Evolutionary conservation across 163 green algal species (phyloP).

Genomic region (Scenedesmus sp.): DNA sequence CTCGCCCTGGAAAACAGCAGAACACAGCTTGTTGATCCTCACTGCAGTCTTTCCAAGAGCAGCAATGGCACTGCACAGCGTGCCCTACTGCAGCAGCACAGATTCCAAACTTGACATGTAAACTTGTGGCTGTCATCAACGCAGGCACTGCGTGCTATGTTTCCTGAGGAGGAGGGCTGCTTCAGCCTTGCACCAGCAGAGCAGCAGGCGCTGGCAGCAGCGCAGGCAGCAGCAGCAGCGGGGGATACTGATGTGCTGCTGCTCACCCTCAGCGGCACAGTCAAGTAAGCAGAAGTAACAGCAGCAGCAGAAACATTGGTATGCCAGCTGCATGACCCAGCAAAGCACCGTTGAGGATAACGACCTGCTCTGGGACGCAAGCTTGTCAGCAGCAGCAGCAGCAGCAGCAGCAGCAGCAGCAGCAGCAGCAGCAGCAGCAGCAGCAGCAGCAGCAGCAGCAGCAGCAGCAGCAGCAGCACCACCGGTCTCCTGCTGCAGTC

Average conservation of each 20-base stretch:
- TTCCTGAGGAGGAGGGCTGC: constrained; percentile 27
- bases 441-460: too few relatives aligned
- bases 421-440: too few relatives aligned
- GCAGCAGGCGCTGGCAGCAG: constrained; percentile 17
- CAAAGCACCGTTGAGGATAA: neutral
- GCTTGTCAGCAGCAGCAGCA: neutral
- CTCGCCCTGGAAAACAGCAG: too few relatives aligned
- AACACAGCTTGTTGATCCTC: too few relatives aligned
- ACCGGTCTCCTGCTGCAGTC: too few relatives aligned
- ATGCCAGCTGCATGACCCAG: neutral
- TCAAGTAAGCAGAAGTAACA: constrained; percentile 6
- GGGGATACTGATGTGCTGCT: neutral
- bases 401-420: too few relatives aligned
- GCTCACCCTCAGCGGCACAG: constrained; percentile 9
- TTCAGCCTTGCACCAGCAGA: constrained; percentile 7
- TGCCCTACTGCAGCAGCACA: neutral
- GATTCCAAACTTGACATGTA: neutral
- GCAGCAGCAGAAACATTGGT: neutral
- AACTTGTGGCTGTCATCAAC: neutral
- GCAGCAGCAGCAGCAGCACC: too few relatives aligned
- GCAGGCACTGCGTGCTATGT: constrained; percentile 27
- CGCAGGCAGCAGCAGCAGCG: constrained; percentile 5
- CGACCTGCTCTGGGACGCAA: neutral
- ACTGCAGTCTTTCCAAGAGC: too few relatives aligned
- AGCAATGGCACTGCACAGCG: too few relatives aligned